Percentiles rank a stretch among this genome's conserved stretches.
These are phyloP conservation scores for Leptographium lundbergii DNA, from an alignment of 2,329 filamentous ascomycete genomes.

Conservation along the genomic window DNA sequence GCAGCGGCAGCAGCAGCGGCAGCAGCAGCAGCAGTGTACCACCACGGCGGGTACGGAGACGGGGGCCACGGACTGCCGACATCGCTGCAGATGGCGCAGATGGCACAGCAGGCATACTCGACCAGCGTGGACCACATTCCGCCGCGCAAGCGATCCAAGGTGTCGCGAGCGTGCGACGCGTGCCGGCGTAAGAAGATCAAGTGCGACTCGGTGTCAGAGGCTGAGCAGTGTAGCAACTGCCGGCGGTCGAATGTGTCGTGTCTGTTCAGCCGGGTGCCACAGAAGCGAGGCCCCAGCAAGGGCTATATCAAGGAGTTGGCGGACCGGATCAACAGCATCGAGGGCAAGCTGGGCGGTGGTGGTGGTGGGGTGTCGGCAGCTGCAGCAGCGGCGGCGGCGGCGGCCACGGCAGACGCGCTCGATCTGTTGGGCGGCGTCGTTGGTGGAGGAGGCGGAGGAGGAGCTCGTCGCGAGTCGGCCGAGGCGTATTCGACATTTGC, in stretches of 20 bases:
- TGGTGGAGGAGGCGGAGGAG: conserved; percentile 17
- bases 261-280: conserved; percentile 74
- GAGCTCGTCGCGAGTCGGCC: conserved; percentile 24
- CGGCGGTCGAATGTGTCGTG: conserved; percentile 63
- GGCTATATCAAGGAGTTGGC: conserved; percentile 86
- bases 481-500: conserved; percentile 29
- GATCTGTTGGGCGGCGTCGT: conserved; percentile 2
- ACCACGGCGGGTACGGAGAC: conserved; percentile 11
- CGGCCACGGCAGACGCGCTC: conserved; percentile 16
- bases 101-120: conserved; percentile 32
- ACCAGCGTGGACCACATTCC: conserved; percentile 41
- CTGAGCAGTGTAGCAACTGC: conserved; percentile 69
- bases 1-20: conserved; percentile 9
- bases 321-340: conserved; percentile 70
- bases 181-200: conserved; percentile 83
- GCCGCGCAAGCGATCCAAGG: conserved; percentile 69
- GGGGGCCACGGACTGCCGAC: conserved; percentile 15
- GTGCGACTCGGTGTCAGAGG: conserved; percentile 70
- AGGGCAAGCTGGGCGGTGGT: conserved; percentile 54
- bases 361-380: background rate
- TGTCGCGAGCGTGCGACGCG: conserved; percentile 80
- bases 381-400: background rate
- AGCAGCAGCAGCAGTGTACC: conserved; percentile 11
- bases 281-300: conserved; percentile 83
- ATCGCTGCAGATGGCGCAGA: conserved; percentile 21